Percentiles rank a stretch among this genome's conserved stretches.
Evolutionary conservation across 202 grass and related monocot species (phyloP).

Genomic region (Brachypodium distachyon): DNA sequence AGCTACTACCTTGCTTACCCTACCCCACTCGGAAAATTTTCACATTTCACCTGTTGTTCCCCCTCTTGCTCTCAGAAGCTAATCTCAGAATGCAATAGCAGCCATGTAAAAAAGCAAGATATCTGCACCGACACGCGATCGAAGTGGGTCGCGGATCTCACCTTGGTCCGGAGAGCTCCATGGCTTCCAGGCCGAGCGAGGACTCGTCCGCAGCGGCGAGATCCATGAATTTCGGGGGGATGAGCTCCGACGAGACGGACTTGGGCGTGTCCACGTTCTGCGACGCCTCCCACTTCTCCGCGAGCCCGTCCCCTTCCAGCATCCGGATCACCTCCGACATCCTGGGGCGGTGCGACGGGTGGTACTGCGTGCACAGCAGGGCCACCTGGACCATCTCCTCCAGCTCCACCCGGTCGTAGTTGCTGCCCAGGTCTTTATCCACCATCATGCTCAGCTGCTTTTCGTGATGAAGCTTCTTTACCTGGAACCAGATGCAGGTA

Average conservation of each 20-base stretch:
- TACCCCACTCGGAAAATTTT: neutral
- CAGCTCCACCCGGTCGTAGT: constrained; percentile 72
- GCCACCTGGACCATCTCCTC: constrained; percentile 94
- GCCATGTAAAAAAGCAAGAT: neutral
- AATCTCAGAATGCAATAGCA: constrained; percentile 4
- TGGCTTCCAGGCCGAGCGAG: constrained; percentile 74
- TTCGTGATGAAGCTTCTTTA: constrained; percentile 92
- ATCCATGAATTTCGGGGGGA: constrained; percentile 63
- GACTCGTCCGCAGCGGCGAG: constrained; percentile 50
- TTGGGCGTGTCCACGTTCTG: constrained; percentile 51
- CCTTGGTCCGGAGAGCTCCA: constrained; percentile 91
- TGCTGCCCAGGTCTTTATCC: constrained; percentile 71
- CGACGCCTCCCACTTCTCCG: constrained; percentile 92
- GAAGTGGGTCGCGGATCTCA: constrained; percentile 4
- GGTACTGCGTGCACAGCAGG: constrained; percentile 79
- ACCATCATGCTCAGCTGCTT: constrained; percentile 79
- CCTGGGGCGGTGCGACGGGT: constrained; percentile 72
- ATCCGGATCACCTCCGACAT: constrained; percentile 96
- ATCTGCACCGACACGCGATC: neutral
- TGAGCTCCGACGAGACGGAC: constrained; percentile 50
- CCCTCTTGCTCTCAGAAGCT: constrained; percentile 4
- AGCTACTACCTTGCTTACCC: constrained; percentile 25
- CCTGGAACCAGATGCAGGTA: constrained; percentile 31
- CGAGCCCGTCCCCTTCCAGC: constrained; percentile 89
- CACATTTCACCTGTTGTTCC: neutral